A percentile compares a stretch with the other conserved stretches of the same genome.
These are phyloP conservation scores for Saksenaea oblongispora DNA, from an alignment of 371 early-diverging fungal species.

Conservation along the genomic window DNA sequence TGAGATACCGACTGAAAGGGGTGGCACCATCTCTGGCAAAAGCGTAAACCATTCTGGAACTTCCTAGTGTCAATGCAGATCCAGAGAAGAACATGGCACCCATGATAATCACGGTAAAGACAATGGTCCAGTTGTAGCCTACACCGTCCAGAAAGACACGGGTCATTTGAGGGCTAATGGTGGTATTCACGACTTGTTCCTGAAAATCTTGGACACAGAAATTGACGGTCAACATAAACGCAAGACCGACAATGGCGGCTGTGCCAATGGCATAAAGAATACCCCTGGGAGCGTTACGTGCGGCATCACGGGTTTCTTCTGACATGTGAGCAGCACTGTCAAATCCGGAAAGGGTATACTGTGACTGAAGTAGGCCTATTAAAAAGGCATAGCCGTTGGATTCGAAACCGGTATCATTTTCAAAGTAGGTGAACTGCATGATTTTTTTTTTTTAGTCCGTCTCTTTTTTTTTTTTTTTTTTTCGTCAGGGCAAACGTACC, in stretches of 20 bases:
- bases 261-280: conserved; percentile 57
- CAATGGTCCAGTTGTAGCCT: conserved; percentile 51
- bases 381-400: conserved; percentile 35
- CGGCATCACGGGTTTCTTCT: conserved; percentile 69
- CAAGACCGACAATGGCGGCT: conserved; percentile 48
- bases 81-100: conserved; percentile 64
- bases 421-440: conserved; percentile 38
- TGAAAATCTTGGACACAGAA: conserved; percentile 50
- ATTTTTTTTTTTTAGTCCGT: too few relatives aligned
- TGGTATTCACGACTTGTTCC: conserved; percentile 42
- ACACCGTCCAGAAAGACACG: conserved; percentile 58
- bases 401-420: conserved; percentile 42
- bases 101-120: conserved; percentile 55
- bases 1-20: conserved; percentile 55
- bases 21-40: conserved; percentile 74
- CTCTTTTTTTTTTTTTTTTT: too few relatives aligned
- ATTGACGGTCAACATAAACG: conserved; percentile 45
- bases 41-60: conserved; percentile 72
- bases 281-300: conserved; percentile 59
- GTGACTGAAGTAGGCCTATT: conserved; percentile 43
- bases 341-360: conserved; percentile 63
- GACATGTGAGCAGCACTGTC: conserved; percentile 75
- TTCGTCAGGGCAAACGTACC: conserved; percentile 15
- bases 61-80: conserved; percentile 53
- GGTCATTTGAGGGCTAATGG: conserved; percentile 38